A percentile compares a stretch with the other conserved stretches of the same genome.
Conservation (phyloP, 371 early-diverging fungal species). For the Amoeboaphelidium occidentale region DNA sequence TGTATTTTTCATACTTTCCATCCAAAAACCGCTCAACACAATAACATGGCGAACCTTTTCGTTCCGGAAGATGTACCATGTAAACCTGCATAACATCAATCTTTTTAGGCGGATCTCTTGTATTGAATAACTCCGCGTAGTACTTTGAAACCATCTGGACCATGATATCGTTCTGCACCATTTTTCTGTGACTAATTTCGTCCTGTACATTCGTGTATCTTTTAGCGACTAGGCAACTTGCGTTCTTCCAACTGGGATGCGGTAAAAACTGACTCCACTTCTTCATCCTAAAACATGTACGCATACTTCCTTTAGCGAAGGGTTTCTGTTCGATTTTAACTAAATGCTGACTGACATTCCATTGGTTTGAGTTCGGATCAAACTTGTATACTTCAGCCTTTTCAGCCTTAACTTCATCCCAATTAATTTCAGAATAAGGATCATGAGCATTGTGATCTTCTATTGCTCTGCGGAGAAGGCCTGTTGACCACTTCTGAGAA, state of each 20-base stretch:
- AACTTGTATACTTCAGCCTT: no score
- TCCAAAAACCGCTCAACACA: neutral
- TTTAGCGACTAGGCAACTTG: neutral
- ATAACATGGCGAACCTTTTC: neutral
- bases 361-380: no score
- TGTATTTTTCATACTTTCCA: neutral
- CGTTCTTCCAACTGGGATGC: neutral
- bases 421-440: no score
- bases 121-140: neutral
- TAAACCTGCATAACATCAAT: neutral
- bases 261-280: no score
- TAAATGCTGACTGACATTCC: no score
- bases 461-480: no score
- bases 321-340: no score
- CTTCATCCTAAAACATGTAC: no score
- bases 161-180: neutral
- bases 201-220: neutral
- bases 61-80: neutral
- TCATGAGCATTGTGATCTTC: no score
- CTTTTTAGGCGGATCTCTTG: neutral
- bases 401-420: no score
- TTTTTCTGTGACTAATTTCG: neutral
- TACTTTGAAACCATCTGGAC: neutral
- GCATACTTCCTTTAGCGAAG: no score
- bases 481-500: no score